Percentiles rank a stretch among this genome's conserved stretches.
Evolutionary conservation across 208 protist genomes (phyloP).

Genomic region (Leptomonas pyrrhocoris): DNA sequence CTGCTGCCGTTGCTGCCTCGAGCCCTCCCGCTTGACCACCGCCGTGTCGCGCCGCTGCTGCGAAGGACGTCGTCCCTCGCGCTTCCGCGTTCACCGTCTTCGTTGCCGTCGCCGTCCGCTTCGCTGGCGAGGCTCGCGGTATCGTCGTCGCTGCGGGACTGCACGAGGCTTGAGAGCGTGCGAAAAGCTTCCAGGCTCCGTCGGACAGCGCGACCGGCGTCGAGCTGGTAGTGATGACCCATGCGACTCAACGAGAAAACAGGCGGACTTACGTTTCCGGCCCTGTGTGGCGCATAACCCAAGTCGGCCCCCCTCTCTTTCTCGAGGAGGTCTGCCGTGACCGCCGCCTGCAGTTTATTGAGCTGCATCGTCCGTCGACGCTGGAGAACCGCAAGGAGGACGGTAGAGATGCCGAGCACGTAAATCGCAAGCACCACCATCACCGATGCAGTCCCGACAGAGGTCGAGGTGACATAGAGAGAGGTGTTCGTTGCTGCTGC

Average conservation of each 20-base stretch:
- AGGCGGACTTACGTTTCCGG: no score
- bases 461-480: background rate
- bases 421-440: background rate
- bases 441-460: background rate
- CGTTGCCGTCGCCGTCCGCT: background rate
- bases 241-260: background rate
- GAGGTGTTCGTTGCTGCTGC: background rate
- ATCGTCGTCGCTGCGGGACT: background rate
- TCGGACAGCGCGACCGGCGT: background rate
- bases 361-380: background rate
- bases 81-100: no score
- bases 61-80: no score
- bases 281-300: no score
- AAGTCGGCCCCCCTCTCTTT: no score
- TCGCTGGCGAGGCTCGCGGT: background rate
- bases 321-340: background rate
- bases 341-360: background rate
- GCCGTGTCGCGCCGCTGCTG: no score
- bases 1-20: background rate
- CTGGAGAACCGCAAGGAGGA: background rate
- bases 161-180: slow-evolving; percentile 2
- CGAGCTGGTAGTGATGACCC: background rate
- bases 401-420: background rate
- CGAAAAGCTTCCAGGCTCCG: background rate
- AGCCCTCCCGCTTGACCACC: no score